Percentiles rank a stretch among this genome's conserved stretches.
These are phyloP conservation scores for Prunella vulgaris DNA, from an alignment of 257 asterid genomes.

Conservation along the genomic window DNA sequence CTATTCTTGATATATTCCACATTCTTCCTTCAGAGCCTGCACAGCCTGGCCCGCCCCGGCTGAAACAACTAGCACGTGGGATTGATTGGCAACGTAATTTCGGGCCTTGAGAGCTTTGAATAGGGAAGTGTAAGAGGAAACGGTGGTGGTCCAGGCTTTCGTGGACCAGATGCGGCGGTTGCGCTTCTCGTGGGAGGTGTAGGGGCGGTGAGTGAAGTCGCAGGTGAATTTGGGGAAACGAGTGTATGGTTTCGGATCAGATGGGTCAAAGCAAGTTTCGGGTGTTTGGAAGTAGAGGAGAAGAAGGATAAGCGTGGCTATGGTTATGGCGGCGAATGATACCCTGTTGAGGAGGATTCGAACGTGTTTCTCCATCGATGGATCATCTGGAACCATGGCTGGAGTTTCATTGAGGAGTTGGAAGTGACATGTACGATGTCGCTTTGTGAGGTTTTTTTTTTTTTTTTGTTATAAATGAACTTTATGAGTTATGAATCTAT, in stretches of 20 bases:
- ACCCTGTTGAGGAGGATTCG: constrained; percentile 55
- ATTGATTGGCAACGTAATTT: constrained; percentile 37
- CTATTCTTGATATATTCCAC: too few relatives aligned
- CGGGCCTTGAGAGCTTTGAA: constrained; percentile 39
- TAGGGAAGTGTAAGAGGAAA: constrained; percentile 52
- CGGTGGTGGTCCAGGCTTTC: constrained; percentile 57
- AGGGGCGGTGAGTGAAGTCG: constrained; percentile 60
- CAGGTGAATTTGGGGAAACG: constrained; percentile 84
- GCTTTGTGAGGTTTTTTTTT: too few relatives aligned
- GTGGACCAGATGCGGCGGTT: constrained; percentile 80
- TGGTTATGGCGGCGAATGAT: constrained; percentile 48
- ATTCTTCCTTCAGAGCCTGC: constrained; percentile 56
- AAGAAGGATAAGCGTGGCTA: constrained; percentile 58
- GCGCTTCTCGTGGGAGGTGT: constrained; percentile 51
- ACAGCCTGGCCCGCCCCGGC: constrained; percentile 93
- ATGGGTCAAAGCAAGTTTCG: constrained; percentile 52
- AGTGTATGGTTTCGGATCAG: constrained; percentile 45
- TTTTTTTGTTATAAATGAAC: too few relatives aligned
- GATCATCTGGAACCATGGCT: constrained; percentile 4
- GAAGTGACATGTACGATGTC: too few relatives aligned
- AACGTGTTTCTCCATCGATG: constrained; percentile 72
- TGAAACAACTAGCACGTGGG: constrained; percentile 58
- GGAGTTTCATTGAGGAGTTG: background rate
- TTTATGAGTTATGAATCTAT: too few relatives aligned
- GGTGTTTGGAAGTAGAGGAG: constrained; percentile 58